phyloP scores from a whole-genome alignment of 805 yeast genomes.

The Metschnikowia colocasiae region DNA sequence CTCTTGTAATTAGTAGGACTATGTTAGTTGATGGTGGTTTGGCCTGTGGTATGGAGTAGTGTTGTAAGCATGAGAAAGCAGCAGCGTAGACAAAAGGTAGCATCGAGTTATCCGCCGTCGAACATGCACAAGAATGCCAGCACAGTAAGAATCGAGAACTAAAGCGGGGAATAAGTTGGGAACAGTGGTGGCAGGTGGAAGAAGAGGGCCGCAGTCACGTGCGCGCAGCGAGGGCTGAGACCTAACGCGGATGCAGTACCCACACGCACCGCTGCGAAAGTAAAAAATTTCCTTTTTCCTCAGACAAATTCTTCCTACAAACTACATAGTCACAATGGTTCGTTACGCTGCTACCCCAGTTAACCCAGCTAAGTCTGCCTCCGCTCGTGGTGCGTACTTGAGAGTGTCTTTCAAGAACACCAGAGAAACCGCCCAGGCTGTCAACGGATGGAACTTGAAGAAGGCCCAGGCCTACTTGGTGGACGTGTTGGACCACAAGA shows the following conservation, averaged over 20 bases:
- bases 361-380: slow-evolving; percentile 98
- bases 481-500: slow-evolving; percentile 95
- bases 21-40: too few relatives aligned
- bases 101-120: too few relatives aligned
- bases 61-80: too few relatives aligned
- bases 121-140: too few relatives aligned
- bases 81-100: too few relatives aligned
- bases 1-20: too few relatives aligned
- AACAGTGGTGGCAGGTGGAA: too few relatives aligned
- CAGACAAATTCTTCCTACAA: slow-evolving; percentile 9
- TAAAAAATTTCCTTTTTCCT: slow-evolving; percentile 7
- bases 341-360: slow-evolving; percentile 99
- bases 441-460: slow-evolving; percentile 96
- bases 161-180: too few relatives aligned
- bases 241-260: slow-evolving; percentile 5
- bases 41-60: too few relatives aligned
- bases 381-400: slow-evolving; percentile 99
- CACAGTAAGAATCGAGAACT: too few relatives aligned
- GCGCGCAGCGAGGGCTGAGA: slow-evolving; percentile 15
- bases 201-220: slow-evolving; percentile 11
- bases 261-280: slow-evolving; percentile 3
- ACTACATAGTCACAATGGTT: slow-evolving; percentile 61
- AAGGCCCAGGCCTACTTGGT: slow-evolving; percentile 94
- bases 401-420: slow-evolving; percentile 99
- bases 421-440: slow-evolving; percentile 98